Conservation (phyloP, 768 basidiomycete species). For the Kwoniella dendrophila region DNA sequence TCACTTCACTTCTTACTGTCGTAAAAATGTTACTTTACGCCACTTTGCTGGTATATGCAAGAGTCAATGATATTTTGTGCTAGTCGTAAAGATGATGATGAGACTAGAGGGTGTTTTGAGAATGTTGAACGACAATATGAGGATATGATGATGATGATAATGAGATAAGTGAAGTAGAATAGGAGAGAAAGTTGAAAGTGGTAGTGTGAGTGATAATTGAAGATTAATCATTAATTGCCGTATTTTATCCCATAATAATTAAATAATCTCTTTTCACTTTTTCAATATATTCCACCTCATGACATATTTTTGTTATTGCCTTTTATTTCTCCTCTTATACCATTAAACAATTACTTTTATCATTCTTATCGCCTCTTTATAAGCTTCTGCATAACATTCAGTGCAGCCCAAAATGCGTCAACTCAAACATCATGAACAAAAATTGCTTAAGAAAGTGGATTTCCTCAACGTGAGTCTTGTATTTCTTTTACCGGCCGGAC, state of each 20-base stretch:
- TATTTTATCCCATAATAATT: constrained; percentile 6
- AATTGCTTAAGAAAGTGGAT: constrained; percentile 92
- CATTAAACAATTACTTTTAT: too few species aligned
- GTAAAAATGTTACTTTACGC: neutral
- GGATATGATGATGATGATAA: neutral
- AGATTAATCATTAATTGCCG: neutral
- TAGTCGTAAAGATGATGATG: too few species aligned
- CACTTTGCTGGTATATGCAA: neutral
- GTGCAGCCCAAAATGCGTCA: constrained; percentile 66
- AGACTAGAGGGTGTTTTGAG: neutral
- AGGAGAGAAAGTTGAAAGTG: neutral
- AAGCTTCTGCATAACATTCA: neutral
- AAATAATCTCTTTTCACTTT: neutral
- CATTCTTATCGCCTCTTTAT: neutral
- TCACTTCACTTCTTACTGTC: constrained; percentile 9
- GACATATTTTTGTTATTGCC: neutral
- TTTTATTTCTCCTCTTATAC: neutral
- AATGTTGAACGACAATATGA: too few species aligned
- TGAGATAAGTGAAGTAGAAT: neutral
- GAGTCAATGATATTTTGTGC: neutral
- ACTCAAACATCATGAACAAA: constrained; percentile 95
- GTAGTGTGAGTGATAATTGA: neutral
- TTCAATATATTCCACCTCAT: constrained; percentile 4
- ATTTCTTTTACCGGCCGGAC: constrained; percentile 24
- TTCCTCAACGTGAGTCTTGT: constrained; percentile 76